A percentile compares a stretch with the other conserved stretches of the same genome.
phyloP scores from a whole-genome alignment of 2,329 filamentous ascomycete genomes.

The Aureobasidium sp. region DNA sequence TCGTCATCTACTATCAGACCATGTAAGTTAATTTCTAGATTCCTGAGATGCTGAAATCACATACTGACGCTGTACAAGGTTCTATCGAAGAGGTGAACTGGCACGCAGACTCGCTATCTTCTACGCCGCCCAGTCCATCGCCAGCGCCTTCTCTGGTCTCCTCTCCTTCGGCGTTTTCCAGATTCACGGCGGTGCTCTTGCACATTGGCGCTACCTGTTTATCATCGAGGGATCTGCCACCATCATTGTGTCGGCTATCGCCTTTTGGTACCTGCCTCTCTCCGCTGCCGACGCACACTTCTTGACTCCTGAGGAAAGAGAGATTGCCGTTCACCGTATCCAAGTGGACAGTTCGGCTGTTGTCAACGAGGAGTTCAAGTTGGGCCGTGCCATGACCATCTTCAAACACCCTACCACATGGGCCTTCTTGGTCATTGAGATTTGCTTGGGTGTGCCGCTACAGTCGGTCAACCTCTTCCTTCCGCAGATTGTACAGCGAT shows the following conservation, averaged over 20 bases:
- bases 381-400: constrained; percentile 45
- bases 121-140: constrained; percentile 68
- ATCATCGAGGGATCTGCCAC: constrained; percentile 53
- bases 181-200: constrained; percentile 42
- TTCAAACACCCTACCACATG: constrained; percentile 48
- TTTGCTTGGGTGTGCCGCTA: constrained; percentile 52
- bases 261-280: constrained; percentile 60
- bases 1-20: constrained; percentile 55
- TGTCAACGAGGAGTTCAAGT: constrained; percentile 48
- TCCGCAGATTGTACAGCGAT: constrained; percentile 47
- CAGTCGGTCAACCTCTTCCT: constrained; percentile 51
- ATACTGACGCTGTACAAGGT: constrained; percentile 32
- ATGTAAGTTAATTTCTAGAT: constrained; percentile 19
- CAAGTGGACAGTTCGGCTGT: constrained; percentile 64
- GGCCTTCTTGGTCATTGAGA: constrained; percentile 48
- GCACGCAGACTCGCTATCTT: constrained; percentile 63
- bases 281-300: constrained; percentile 58
- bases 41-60: not conserved
- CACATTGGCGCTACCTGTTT: constrained; percentile 58
- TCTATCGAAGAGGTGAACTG: constrained; percentile 64
- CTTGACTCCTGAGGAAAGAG: constrained; percentile 56
- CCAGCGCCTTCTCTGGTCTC: constrained; percentile 56
- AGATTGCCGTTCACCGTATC: constrained; percentile 63
- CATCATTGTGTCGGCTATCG: constrained; percentile 51
- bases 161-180: constrained; percentile 55